phyloP scores from a whole-genome alignment of 768 basidiomycete genomes.

The Termitomyces sp. region DNA sequence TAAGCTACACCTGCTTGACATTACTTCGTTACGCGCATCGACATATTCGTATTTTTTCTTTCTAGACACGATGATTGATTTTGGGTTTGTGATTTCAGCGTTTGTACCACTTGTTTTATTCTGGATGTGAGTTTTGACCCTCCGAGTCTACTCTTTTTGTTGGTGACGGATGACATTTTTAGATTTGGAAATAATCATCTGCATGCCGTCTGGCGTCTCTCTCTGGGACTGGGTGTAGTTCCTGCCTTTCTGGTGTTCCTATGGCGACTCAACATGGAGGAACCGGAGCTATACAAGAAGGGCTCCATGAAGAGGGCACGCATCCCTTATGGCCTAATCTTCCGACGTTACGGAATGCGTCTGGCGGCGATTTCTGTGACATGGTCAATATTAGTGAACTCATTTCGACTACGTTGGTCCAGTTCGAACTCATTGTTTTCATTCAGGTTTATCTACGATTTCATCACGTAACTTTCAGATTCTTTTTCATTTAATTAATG shows the following conservation, averaged over 20 bases:
- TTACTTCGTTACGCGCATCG: neutral
- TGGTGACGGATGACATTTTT: neutral
- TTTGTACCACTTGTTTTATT: conserved; percentile 83
- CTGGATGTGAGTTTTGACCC: conserved; percentile 64
- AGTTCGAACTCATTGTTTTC: neutral
- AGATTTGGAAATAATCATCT: conserved; percentile 79
- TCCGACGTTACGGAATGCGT: conserved; percentile 77
- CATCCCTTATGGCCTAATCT: conserved; percentile 72
- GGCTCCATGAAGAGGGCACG: conserved; percentile 72
- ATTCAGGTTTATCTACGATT: neutral
- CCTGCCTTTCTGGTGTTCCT: conserved; percentile 79
- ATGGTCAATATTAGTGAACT: conserved; percentile 43
- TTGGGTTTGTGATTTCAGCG: conserved; percentile 72
- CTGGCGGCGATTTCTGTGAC: conserved; percentile 68
- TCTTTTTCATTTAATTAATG: neutral
- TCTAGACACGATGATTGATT: conserved; percentile 78
- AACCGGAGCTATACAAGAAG: conserved; percentile 67
- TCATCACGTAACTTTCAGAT: conserved; percentile 30
- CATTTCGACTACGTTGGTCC: neutral
- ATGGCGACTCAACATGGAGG: conserved; percentile 84
- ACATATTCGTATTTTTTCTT: neutral
- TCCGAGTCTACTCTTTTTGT: neutral
- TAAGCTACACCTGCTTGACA: conserved; percentile 25
- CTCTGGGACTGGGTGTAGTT: conserved; percentile 77
- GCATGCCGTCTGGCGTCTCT: conserved; percentile 81